A percentile compares a stretch with the other conserved stretches of the same genome.
Evolutionary conservation across 2,329 filamentous ascomycete species (phyloP).

Genomic region (Neurospora crassa): DNA sequence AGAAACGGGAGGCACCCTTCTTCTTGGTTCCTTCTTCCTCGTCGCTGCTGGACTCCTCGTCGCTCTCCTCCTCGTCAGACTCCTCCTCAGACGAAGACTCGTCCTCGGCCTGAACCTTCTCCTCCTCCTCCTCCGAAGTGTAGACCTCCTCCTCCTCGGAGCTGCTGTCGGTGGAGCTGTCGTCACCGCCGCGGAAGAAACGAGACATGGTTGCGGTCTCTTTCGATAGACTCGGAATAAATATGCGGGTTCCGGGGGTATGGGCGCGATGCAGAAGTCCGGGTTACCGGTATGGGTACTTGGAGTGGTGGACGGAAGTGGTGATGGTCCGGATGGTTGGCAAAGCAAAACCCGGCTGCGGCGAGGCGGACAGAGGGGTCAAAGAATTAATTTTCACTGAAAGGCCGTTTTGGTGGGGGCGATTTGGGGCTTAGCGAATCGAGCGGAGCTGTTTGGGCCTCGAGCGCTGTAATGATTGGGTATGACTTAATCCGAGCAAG

Average conservation of each 20-base stretch:
- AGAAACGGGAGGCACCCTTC: constrained; percentile 72
- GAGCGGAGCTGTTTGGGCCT: constrained; percentile 1
- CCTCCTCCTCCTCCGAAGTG: constrained; percentile 56
- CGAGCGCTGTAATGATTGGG: constrained; percentile 1
- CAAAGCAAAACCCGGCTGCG: constrained; percentile 12
- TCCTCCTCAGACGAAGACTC: constrained; percentile 40
- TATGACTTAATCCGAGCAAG: constrained; percentile 4
- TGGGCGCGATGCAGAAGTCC: constrained; percentile 1
- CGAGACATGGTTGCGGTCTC: constrained; percentile 59
- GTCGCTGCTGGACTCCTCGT: constrained; percentile 46
- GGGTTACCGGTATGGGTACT: neutral
- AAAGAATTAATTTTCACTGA: constrained; percentile 19
- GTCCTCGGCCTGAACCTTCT: constrained; percentile 42
- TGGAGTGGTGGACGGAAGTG: constrained; percentile 4
- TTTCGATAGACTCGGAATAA: constrained; percentile 1
- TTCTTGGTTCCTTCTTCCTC: constrained; percentile 56
- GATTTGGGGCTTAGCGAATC: constrained; percentile 18
- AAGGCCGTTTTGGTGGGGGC: constrained; percentile 21
- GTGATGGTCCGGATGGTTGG: constrained; percentile 10
- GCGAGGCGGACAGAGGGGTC: constrained; percentile 15
- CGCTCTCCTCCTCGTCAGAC: constrained; percentile 40
- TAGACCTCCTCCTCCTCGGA: constrained; percentile 96
- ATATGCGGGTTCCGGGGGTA: constrained; percentile 3
- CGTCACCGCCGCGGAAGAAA: constrained; percentile 87
- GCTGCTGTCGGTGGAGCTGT: constrained; percentile 92